Base-by-base conservation (phyloP, 768 basidiomycete species). In the Coprinopsis strossmayeri region DNA sequence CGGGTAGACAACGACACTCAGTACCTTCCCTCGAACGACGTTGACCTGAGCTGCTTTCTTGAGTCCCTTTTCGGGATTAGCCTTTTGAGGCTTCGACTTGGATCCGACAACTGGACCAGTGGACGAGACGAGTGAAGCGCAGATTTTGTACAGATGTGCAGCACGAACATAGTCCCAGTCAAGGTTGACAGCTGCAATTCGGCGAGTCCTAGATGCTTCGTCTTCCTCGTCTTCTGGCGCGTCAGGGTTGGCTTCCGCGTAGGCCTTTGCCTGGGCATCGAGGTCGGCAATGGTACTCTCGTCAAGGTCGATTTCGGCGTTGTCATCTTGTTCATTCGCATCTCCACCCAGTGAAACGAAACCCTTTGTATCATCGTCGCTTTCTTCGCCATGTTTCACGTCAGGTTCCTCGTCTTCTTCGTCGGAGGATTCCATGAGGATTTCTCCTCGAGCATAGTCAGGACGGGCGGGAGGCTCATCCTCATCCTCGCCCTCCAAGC, bases 91-190 rank as follows among this genome's bases (percentile, higher is more conserved):
- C 60, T n/a, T 55, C 53, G 17, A 68, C 53, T 12, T 32, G 5
- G 25, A 12, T 20, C 23, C 30, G 11, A 45, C 37, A 15, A 71
- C 60, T 12, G 80, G 70, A 3, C 79, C 76, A 10, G 74, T 66
- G 12, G 78, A 65, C 4, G 87, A 84, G 3, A 95, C 74, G 34
- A 93, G 77, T 2, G 94, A 97, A 15, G 89, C 81, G 66, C 90
- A 91, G 28, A 97, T 89, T 66, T 89, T 91, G 78, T 83, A 96
- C 11, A 99, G 70, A 62, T 98, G 93, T 17, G 69, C 69, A 0
- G 95, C 91, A 48, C 87, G 85, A 44, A 98, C 81, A 65, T 97
- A 79, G 63, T 98, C 96, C 96, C 96, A 99, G 67, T 99, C 96
- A 45, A 98, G 78, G 63, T 98, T 97, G 54, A 98, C 95, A 38